Base-by-base conservation (phyloP, 176 grass and related monocot genomes). In the Zizania latifolia region DNA sequence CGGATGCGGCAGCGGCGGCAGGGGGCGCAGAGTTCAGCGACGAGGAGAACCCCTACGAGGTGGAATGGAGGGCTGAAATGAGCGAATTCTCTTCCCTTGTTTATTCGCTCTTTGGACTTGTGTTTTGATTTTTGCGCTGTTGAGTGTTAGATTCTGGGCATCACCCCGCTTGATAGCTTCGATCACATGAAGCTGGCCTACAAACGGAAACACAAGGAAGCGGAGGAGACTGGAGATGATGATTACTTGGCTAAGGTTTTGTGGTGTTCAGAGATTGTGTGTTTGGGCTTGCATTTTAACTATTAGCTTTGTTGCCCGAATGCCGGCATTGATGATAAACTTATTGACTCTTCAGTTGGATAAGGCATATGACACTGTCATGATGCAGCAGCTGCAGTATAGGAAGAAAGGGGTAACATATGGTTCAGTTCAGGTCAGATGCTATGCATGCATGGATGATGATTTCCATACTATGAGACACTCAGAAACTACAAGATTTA, bases 381-480 rank as follows among this genome's bases (percentile, higher is more conserved):
- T 98, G 91, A 94, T 98, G 94, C 81, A 82, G 69, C 94, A 94
- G 81, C 85, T 98, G 62, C 86, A 94, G 57, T 87, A 94, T 62
- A 75, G 94, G 33, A 98, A 98, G 71, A 89, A 92, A 74, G 94
- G 94, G 3, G 70, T 98, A 22, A 58, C 91, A 43, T 94, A 87
- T 54, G 94, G 94, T 46, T 93, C 94, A 4, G 86, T 98, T 82
- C 41, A 98, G 90, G 91, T 94, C 11, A 75, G 65, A 16, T 58
- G 8, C 30, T 7, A 16, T 28, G 33, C 1, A 51, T 32, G 43
- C 62, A 44, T n/a, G n/a, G n/a, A n/a, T n/a, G n/a, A n/a, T n/a
- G n/a, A n/a, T n/a, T n/a, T n/a, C n/a, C n/a, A n/a, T n/a, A n/a
- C n/a, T n/a, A n/a, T n/a, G 17, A 16, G 31, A 19, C n/a, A n/a